Evolutionary conservation across 1,284 basidiomycete genomes (phyloP).

Genomic region (Marasmius oreades): DNA sequence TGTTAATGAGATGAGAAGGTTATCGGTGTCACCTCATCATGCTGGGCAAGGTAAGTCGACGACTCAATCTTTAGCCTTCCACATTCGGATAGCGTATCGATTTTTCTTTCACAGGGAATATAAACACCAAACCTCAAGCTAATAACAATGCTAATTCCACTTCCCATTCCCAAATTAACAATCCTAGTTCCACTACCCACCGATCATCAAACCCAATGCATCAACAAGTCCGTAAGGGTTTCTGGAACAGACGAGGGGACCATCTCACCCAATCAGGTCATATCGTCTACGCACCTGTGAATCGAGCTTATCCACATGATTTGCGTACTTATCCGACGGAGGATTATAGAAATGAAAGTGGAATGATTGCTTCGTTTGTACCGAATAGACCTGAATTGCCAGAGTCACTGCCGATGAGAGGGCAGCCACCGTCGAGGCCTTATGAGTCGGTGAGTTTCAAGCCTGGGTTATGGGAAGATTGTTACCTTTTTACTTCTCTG

Average conservation of each 20-base stretch:
- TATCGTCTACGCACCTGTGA: constrained; percentile 11
- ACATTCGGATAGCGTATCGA: too few relatives aligned
- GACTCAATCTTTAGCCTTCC: neutral
- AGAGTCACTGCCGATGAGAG: constrained; percentile 51
- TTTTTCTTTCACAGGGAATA: too few relatives aligned
- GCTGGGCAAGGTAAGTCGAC: neutral
- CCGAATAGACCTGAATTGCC: constrained; percentile 49
- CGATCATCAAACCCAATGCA: neutral
- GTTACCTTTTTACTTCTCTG: too few relatives aligned
- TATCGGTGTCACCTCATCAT: neutral
- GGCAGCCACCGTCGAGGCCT: constrained; percentile 47
- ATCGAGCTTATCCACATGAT: constrained; percentile 10
- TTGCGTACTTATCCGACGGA: constrained; percentile 5
- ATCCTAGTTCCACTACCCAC: neutral
- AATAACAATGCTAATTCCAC: neutral
- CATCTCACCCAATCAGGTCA: constrained; percentile 6
- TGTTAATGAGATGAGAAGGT: too few relatives aligned
- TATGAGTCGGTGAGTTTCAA: constrained; percentile 54
- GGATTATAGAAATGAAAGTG: constrained; percentile 18
- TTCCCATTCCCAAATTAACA: neutral
- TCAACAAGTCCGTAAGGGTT: constrained; percentile 3
- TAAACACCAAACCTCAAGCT: too few relatives aligned
- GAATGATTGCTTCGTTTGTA: constrained; percentile 36
- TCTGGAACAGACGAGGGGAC: constrained; percentile 11
- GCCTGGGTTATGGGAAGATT: too few relatives aligned